Evolutionary conservation across 768 basidiomycete species (phyloP), one percentile per base, ranked within the genome.

Genomic region (Termitomyces sp.): DNA sequence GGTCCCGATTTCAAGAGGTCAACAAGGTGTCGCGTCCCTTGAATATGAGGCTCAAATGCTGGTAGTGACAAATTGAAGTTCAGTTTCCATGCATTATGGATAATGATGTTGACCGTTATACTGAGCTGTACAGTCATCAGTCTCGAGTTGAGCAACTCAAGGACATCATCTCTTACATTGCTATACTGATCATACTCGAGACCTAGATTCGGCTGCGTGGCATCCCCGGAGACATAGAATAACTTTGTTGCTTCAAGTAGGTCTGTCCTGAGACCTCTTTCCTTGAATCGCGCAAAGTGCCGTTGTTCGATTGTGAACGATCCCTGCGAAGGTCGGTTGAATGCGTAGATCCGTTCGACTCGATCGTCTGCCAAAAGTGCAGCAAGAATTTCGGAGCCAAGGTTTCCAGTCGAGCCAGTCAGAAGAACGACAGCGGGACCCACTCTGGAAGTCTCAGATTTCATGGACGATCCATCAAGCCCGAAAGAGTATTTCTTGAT

Each of bases 301-400:
- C 67, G 58, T 6, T 66, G 46, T 13, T 28, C 16, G 15, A 61
- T 54, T 2, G 65, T 15, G 7, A 13, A 22, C 7, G 9, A 28
- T 7, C 15, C 38, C 18, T 54, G 38, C 1, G 58, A 15, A n/a
- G 40, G 69, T 6, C 65, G 49, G 35, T 66, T 63, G 24, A 81
- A 73, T 1, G 78, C 76, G 4, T 80, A 80, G 42, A 78, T 65
- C n/a, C 69, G 66, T 42, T 75, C 74, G 4, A 82, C 72, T 59
- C 78, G 61, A 51, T 70, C 71, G 6, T 62, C 59, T 7, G 69
- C 64, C 28, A 28, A 28, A 28, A 28, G 28, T 28, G 28, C 28
- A 28, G 28, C 7, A 0, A 70, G 59, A 15, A 68, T 66, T n/a
- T 65, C 66, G 5, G 68, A 63, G 20, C 69, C 69, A 0, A 69